Percentiles rank a stretch among this genome's conserved stretches.
Evolutionary conservation across 2,329 filamentous ascomycete species (phyloP).

Genomic region (Ilyonectria destructans): DNA sequence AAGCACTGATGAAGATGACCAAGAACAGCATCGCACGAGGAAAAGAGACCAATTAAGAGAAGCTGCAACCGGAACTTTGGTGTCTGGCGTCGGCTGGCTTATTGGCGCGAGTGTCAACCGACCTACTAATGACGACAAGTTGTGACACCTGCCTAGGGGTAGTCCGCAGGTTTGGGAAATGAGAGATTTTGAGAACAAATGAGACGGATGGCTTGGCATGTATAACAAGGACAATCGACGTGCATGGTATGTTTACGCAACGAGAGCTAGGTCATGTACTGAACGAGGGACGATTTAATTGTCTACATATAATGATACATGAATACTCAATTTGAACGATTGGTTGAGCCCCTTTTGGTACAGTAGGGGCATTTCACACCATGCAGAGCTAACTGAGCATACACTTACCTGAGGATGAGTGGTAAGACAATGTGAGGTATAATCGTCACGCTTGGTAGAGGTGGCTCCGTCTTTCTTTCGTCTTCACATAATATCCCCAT

Average conservation of each 20-base stretch:
- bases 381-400: background rate
- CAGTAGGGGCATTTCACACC: background rate
- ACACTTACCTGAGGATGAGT: background rate
- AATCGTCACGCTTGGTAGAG: background rate
- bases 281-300: constrained; percentile 10
- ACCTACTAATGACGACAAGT: constrained; percentile 31
- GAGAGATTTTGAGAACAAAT: background rate
- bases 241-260: background rate
- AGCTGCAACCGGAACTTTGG: constrained; percentile 77
- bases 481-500: background rate
- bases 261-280: background rate
- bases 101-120: constrained; percentile 68
- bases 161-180: background rate
- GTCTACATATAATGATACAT: constrained; percentile 26
- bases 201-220: background rate
- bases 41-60: constrained; percentile 82
- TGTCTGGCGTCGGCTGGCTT: constrained; percentile 78
- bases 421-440: background rate
- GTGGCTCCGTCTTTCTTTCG: background rate
- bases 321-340: constrained; percentile 13
- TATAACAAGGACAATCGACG: background rate
- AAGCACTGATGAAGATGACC: constrained; percentile 44
- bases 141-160: background rate
- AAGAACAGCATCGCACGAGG: constrained; percentile 64
- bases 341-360: background rate